These are phyloP conservation scores for Punica granatum DNA, from an alignment of 345 rosid species.

Conservation along the genomic window DNA sequence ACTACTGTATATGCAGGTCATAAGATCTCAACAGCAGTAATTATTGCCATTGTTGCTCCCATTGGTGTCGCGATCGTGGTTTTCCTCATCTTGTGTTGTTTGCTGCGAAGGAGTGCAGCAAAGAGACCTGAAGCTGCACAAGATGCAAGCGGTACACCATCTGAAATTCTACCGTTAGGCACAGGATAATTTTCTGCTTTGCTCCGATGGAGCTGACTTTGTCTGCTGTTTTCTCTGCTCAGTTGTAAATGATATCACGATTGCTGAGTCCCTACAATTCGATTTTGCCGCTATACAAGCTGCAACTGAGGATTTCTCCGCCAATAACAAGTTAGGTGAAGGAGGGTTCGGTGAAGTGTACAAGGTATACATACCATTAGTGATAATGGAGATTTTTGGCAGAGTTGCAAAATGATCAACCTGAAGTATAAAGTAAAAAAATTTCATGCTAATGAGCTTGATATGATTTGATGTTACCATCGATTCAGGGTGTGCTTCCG, in stretches of 20 bases:
- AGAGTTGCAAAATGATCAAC: too few species aligned
- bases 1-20: neutral
- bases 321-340: conserved; percentile 43
- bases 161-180: too few species aligned
- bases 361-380: conserved; percentile 22
- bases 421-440: neutral
- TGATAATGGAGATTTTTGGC: too few species aligned
- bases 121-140: neutral
- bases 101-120: neutral
- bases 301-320: conserved; percentile 45
- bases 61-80: neutral
- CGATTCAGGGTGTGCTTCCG: too few species aligned
- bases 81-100: neutral
- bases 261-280: conserved; percentile 9
- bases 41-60: neutral
- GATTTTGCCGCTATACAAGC: conserved; percentile 22
- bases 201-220: too few species aligned
- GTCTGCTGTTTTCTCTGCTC: too few species aligned
- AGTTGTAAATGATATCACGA: conserved; percentile 8
- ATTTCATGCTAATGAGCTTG: neutral
- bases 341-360: conserved; percentile 75
- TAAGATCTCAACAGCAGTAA: neutral
- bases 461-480: too few species aligned
- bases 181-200: too few species aligned
- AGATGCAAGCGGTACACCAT: too few species aligned